Conservation (phyloP, 768 basidiomycete genomes). For the Lentinula edodes region DNA sequence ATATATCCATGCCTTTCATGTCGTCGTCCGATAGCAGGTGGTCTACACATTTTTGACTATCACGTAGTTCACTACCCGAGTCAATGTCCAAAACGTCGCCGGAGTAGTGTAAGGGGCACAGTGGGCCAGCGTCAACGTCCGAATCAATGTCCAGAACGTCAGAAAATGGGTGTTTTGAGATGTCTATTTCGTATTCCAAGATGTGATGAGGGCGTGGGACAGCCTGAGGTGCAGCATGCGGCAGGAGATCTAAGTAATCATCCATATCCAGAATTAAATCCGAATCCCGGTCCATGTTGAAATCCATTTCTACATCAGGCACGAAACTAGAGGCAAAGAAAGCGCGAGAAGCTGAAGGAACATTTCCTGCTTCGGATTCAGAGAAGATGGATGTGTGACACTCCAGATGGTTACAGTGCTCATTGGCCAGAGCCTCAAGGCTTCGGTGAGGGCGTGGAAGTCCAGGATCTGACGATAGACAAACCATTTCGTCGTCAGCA, state of each 20-base stretch:
- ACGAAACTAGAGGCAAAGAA: not conserved
- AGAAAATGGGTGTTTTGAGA: not conserved
- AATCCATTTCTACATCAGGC: not conserved
- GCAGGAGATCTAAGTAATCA: not conserved
- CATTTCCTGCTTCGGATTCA: not conserved
- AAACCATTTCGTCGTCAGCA: not conserved
- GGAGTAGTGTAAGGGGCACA: not conserved
- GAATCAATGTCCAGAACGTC: not conserved
- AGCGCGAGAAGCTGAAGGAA: not conserved
- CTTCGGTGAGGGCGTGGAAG: not conserved
- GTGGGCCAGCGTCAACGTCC: not conserved
- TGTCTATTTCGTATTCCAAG: not conserved
- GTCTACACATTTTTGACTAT: not conserved
- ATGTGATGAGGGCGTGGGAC: too few species aligned
- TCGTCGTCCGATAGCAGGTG: not conserved
- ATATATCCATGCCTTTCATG: not conserved
- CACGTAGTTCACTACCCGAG: not conserved
- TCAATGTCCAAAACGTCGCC: not conserved
- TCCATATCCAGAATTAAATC: not conserved
- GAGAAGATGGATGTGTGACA: not conserved
- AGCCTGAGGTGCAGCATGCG: not conserved
- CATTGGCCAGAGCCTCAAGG: not conserved
- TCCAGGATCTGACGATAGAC: not conserved
- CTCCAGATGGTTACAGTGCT: not conserved
- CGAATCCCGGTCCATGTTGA: not conserved